Conservation (phyloP, 139 green algal genomes). For the Medakamo hakoo region DNA sequence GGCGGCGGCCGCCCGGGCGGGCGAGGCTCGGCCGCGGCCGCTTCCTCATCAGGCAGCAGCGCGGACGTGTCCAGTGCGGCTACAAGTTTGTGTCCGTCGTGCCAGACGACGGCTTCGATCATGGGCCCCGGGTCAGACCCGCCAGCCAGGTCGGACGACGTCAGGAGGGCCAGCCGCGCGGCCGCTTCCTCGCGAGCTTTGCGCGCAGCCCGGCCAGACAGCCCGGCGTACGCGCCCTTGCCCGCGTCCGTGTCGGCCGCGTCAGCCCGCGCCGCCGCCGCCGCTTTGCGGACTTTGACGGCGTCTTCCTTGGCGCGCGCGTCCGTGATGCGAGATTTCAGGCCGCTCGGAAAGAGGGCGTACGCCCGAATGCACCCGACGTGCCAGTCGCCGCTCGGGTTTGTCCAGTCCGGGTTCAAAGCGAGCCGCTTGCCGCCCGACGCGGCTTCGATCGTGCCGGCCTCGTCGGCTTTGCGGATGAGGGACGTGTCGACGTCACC, state of each 20-base stretch:
- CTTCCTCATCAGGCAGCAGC: slow-evolving; percentile 12
- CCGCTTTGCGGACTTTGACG: too few relatives aligned
- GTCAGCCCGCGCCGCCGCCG: neutral
- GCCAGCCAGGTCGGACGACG: too few relatives aligned
- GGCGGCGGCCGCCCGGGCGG: neutral
- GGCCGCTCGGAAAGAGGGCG: neutral
- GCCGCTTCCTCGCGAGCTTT: too few relatives aligned
- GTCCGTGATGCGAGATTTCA: slow-evolving; percentile 27
- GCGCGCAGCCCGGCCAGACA: slow-evolving; percentile 33
- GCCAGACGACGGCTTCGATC: slow-evolving; percentile 77
- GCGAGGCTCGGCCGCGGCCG: neutral
- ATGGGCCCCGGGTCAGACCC: slow-evolving; percentile 27
- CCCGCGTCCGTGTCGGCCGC: slow-evolving; percentile 17
- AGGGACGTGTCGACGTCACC: slow-evolving; percentile 72
- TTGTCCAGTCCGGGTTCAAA: slow-evolving; percentile 60
- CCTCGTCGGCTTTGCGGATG: slow-evolving; percentile 33
- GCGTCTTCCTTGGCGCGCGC: too few relatives aligned
- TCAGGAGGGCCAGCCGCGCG: too few relatives aligned
- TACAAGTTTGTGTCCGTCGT: slow-evolving; percentile 60
- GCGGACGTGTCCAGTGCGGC: slow-evolving; percentile 66
- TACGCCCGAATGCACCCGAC: neutral
- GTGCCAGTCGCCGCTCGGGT: slow-evolving; percentile 35
- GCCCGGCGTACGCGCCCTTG: slow-evolving; percentile 54
- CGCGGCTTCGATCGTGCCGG: slow-evolving; percentile 41
- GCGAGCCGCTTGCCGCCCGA: slow-evolving; percentile 30